Percentiles rank a stretch among this genome's conserved stretches.
Conservation (phyloP, 2,329 filamentous ascomycete species). For the Trichoderma afroharzianum region DNA sequence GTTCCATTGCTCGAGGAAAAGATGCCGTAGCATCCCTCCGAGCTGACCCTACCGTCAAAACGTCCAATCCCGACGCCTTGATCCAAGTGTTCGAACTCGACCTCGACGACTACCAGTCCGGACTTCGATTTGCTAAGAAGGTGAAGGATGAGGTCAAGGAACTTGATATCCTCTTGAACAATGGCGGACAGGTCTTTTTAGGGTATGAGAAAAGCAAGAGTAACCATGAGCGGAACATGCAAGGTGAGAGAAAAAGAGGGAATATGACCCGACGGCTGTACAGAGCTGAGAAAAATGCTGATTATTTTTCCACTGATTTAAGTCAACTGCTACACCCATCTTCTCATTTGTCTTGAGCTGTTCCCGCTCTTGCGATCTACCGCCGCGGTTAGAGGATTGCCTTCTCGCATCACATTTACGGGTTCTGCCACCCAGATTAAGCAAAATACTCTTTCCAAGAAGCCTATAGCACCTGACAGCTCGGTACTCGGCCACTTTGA, state of each 20-base stretch:
- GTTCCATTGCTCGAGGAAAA: not conserved
- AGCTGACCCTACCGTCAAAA: not conserved
- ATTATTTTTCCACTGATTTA: not conserved
- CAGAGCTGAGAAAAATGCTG: not conserved
- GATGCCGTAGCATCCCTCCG: not conserved
- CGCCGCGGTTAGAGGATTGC: not conserved
- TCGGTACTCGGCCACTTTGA: not conserved
- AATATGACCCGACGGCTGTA: not conserved
- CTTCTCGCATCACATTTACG: not conserved
- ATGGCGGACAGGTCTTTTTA: not conserved
- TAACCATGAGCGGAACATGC: not conserved
- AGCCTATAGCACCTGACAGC: not conserved
- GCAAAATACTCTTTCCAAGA: not conserved
- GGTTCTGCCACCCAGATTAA: not conserved
- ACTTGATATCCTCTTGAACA: conserved; percentile 3
- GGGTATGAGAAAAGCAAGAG: not conserved
- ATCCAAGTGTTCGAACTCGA: conserved; percentile 4
- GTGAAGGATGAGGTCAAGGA: not conserved
- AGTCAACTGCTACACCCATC: conserved; percentile 3
- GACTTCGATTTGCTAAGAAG: not conserved
- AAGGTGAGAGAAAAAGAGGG: not conserved
- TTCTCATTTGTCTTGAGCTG: conserved; percentile 3
- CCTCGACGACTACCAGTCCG: conserved; percentile 2
- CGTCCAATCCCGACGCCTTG: not conserved
- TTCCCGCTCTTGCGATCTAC: not conserved